These are phyloP conservation scores for Yamadazyma paraphyllophila DNA, from an alignment of 805 yeast genomes.

Conservation along the genomic window DNA sequence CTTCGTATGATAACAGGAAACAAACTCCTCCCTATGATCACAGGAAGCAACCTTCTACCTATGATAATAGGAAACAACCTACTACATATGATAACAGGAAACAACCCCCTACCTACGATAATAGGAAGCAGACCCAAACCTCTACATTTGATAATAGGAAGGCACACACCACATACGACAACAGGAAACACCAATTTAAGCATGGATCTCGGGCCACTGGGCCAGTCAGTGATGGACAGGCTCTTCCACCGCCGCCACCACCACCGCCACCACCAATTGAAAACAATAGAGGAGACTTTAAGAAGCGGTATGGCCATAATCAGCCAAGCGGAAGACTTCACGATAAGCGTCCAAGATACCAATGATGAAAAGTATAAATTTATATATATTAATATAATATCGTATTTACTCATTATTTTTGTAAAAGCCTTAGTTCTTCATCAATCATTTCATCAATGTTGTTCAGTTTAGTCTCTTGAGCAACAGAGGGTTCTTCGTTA, in stretches of 20 bases:
- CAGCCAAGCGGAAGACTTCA: conserved; percentile 13
- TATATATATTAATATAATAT: background rate
- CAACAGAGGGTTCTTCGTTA: background rate
- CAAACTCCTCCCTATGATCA: background rate
- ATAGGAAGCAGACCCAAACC: no score
- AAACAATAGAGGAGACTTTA: conserved; percentile 18
- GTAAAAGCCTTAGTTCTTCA: conserved; percentile 11
- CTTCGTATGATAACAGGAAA: conserved; percentile 1
- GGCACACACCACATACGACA: background rate
- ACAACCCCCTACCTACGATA: background rate
- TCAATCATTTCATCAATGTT: conserved; percentile 12
- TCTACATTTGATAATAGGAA: background rate
- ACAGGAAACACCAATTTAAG: no score
- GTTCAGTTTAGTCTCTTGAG: background rate
- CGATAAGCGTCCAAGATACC: conserved; percentile 7
- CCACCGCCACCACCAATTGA: conserved; percentile 17
- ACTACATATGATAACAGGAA: background rate
- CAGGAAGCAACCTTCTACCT: background rate
- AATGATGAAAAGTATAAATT: background rate
- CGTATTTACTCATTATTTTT: background rate
- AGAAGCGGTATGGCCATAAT: conserved; percentile 26
- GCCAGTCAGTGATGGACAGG: background rate
- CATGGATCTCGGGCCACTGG: background rate
- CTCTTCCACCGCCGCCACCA: conserved; percentile 25
- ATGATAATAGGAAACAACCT: background rate